Evolutionary conservation across 2,329 filamentous ascomycete genomes (phyloP), one percentile per base, ranked within the genome.

Genomic region (Dothiorella sarmentorum): DNA sequence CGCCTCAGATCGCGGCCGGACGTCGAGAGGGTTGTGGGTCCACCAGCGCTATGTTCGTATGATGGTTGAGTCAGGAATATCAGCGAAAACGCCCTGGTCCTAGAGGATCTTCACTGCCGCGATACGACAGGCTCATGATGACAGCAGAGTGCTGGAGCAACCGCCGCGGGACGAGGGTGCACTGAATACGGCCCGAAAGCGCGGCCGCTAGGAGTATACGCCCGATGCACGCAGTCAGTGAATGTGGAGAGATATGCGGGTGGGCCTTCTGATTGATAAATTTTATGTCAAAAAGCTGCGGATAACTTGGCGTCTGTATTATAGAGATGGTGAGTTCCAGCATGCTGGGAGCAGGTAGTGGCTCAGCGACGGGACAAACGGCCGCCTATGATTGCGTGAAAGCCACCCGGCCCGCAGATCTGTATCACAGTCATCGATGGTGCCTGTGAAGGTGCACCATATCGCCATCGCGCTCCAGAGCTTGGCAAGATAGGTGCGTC

Each of bases 381-480:
- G 47, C 11, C 11, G 20, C 17, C n/a, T 27, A 33, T 40, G 24
- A 53, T 53, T n/a, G 49, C 49, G 33, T 40, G 33, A 53, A 40
- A 24, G 18, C 47, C 9, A 18, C 35, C 49, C 49, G 35, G 35
- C 17, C 49, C 17, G 35, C 49, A 53, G 49, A n/a, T 38, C 9
- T 53, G 49, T 53, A 11, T 38, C n/a, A 42, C 49, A 29, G 7
- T 11, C 49, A 53, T 53, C 49, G 35, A 37, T 22, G 49, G 49
- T 53, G 49, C 49, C 49, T 53, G 49, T 53, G 33, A 53, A 40
- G 49, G 49, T 53, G 49, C 49, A 24, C 49, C 40, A 29, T n/a
- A 13, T 40, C 49, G 13, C 33, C 49, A 53, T 29, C 49, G 22
- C 22, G 35, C 27, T 40, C 49, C 29, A 27, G 35, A 53, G 29